Conservation (phyloP, 306 rosid species). For the Casuarina cunninghamiana region DNA sequence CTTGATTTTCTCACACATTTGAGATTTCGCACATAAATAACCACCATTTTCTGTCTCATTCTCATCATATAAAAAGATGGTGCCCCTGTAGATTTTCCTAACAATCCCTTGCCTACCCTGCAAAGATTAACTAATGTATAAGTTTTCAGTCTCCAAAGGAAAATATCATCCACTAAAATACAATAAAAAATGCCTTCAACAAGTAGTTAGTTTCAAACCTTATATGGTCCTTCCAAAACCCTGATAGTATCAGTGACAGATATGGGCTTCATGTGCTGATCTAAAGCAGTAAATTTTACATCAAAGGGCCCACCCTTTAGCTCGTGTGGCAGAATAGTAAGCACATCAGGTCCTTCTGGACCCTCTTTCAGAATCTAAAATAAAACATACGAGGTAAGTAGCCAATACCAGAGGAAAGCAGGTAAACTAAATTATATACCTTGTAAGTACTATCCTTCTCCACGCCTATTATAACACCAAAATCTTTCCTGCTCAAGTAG, state of each 20-base stretch:
- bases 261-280: slow-evolving; percentile 60
- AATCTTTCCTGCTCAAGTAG: slow-evolving; percentile 79
- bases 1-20: slow-evolving; percentile 81
- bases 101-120: slow-evolving; percentile 91
- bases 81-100: slow-evolving; percentile 74
- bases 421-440: slow-evolving; percentile 47
- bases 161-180: slow-evolving; percentile 13
- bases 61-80: slow-evolving; percentile 64
- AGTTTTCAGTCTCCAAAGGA: slow-evolving; percentile 17
- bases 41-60: slow-evolving; percentile 73
- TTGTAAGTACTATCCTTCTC: slow-evolving; percentile 84
- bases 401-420: background rate
- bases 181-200: background rate
- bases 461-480: slow-evolving; percentile 73
- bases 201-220: slow-evolving; percentile 49
- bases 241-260: slow-evolving; percentile 65
- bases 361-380: slow-evolving; percentile 78
- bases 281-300: slow-evolving; percentile 74
- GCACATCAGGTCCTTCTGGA: slow-evolving; percentile 62
- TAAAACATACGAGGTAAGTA: background rate
- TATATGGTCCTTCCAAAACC: slow-evolving; percentile 68
- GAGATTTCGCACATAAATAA: slow-evolving; percentile 74
- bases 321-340: slow-evolving; percentile 47
- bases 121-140: slow-evolving; percentile 29
- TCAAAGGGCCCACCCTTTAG: slow-evolving; percentile 63